Conservation (phyloP, 352 stramenopile genomes). For the Aphanomyces astaci region DNA sequence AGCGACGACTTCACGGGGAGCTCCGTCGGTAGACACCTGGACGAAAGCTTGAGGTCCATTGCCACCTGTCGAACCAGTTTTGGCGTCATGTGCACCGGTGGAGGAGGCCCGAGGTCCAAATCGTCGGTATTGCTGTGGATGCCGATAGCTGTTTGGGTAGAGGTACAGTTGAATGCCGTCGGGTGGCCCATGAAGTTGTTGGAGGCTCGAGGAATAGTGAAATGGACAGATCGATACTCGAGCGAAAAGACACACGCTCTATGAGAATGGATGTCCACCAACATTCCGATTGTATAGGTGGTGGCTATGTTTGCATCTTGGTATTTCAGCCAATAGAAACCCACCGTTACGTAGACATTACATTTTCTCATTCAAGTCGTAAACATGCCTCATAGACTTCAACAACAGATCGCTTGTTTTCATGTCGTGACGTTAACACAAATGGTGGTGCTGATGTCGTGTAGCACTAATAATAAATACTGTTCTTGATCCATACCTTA, state of each 20-base stretch:
- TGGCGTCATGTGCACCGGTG: slow-evolving; percentile 18
- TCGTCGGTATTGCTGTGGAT: background rate
- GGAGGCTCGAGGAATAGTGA: background rate
- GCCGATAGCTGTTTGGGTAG: background rate
- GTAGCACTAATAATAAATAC: too few relatives aligned
- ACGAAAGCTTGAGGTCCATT: slow-evolving; percentile 8
- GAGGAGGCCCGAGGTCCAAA: slow-evolving; percentile 18
- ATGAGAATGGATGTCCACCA: background rate
- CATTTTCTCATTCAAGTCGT: too few relatives aligned
- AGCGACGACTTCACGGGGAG: background rate
- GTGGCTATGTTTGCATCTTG: too few relatives aligned
- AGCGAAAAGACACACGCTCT: background rate
- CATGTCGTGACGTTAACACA: too few relatives aligned
- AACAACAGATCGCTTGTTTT: too few relatives aligned
- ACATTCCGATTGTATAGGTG: too few relatives aligned
- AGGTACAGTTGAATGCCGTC: background rate
- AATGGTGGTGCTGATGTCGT: too few relatives aligned
- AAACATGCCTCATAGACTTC: too few relatives aligned
- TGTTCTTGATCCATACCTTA: too few relatives aligned
- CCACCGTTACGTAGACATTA: too few relatives aligned
- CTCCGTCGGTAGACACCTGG: background rate
- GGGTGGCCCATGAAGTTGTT: background rate
- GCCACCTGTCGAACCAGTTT: slow-evolving; percentile 15
- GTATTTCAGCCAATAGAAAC: background rate
- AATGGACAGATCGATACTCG: background rate